Base-by-base conservation (phyloP, 2,329 filamentous ascomycete genomes). In the Rosellinia necatrix region DNA sequence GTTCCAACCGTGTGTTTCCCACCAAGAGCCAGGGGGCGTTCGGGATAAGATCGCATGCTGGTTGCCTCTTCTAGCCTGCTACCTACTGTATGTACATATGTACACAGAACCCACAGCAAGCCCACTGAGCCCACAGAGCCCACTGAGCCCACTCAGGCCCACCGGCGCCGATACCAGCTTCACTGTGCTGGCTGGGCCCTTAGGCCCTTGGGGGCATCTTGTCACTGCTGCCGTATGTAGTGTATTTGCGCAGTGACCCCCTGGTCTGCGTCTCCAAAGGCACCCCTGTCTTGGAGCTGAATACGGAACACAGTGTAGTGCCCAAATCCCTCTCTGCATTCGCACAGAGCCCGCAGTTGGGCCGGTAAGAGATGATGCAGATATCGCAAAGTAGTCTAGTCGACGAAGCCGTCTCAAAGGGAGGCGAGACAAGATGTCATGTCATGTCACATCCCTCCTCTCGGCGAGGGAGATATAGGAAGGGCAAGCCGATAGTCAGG, bases 1-100 rank as follows among this genome's bases (percentile, higher is more conserved):
- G 56, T 61, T 57, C 58, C 59, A 63, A 60, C 56, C 53, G 59
- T 60, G 60, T 52, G 55, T 60, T 66, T 65, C 60, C 61, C 61
- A 60, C 59, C 60, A 54, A 54, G 38, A 42, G 37, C 35, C 47
- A 49, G 27, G 58, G 54, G 53, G 56, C 52, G 49, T 25, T 59
- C 56, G 49, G 57, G 53, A 53, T 55, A 59, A 51, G 53, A 40
- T 43, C 55, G 44, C 42, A 53, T 49, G 46, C 59, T 57, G 59
- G 59, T 51, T 58, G 38, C 58, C 58, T 60, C 58, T 55, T 53
- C 30, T 34, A 50, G 55, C 30, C 30, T 19, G 30, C 49, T 34
- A 25, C 38, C 19, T 25, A 25, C 35, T 19, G n/a, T n/a, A n/a
- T n/a, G n/a, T n/a, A n/a, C n/a, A n/a, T n/a, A n/a, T n/a, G n/a